Base-by-base conservation (phyloP, 768 basidiomycete genomes). In the Boletellus ananas region DNA sequence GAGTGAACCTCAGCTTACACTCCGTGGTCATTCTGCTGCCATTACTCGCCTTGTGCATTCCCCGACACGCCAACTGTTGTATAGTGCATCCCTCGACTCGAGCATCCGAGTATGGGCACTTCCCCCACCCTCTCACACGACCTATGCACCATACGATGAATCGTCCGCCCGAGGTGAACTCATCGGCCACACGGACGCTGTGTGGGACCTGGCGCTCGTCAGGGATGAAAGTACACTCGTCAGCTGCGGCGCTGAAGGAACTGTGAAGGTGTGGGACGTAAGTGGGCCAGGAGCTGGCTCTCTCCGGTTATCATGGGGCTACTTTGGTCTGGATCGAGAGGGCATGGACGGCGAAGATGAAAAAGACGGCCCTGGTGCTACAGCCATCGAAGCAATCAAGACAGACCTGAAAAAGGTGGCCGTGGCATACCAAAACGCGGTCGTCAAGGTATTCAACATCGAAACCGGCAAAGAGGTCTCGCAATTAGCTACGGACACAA, bases 231-330 rank as follows among this genome's bases (percentile, higher is more conserved):
- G 80, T 50, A 84, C 87, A 8, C 77, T 98, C 36, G 89, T 95
- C 49, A 90, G 88, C 57, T 92, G 90, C 64, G 87, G 90, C 40
- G 89, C 94, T 4, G 95, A 98, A 65, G 94, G 94, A 17, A 72
- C 80, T 0, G 87, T 97, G 58, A 96, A 96, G 69, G 82, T 95
- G 13, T 98, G 95, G 94, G 90, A 93, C 58, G 85, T 91, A 43
- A 80, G 81, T 58, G 81, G 79, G 16, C 76, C 81, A 21, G 79
- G 81, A 13, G 80, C 83, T 6, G 61, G 55, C 13, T 80, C 81
- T 7, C 74, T 92, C 54, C 82, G 74, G 59, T 66, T 90, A 54
- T 85, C 85, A 17, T 96, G 92, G 90, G 84, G 81, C 12, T 94
- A 88, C 70, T 66, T 75, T 55, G 91, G 87, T 9, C 57, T 88